Percentiles rank a stretch among this genome's conserved stretches.
phyloP scores from a whole-genome alignment of 208 protist genomes.

The Leishmania braziliensis region DNA sequence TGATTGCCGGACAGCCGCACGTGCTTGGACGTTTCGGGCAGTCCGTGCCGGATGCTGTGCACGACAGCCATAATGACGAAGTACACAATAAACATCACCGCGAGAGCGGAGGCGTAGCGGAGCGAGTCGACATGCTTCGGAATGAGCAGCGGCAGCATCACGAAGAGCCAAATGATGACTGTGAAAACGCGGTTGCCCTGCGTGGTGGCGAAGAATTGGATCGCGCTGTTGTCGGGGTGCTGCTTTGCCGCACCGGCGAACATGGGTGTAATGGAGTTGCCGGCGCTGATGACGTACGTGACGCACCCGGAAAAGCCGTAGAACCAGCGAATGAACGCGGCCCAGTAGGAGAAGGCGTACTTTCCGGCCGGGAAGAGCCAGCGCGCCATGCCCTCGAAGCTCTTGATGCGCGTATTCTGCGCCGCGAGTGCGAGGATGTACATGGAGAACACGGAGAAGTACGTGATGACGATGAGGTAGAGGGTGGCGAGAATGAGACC shows the following conservation, averaged over 20 bases:
- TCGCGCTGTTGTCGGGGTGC: constrained; percentile 27
- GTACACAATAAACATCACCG: constrained; percentile 53
- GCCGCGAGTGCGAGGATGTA: constrained; percentile 39
- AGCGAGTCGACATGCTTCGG: constrained; percentile 73
- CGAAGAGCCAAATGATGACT: constrained; percentile 38
- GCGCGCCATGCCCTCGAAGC: constrained; percentile 47
- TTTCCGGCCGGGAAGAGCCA: constrained; percentile 33
- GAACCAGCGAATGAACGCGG: constrained; percentile 41
- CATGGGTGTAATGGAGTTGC: constrained; percentile 38
- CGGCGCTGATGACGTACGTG: constrained; percentile 44
- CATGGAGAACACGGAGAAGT: constrained; percentile 43
- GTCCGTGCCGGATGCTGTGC: constrained; percentile 38
- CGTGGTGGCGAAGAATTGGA: constrained; percentile 27
- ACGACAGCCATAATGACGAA: constrained; percentile 49
- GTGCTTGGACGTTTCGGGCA: constrained; percentile 26
- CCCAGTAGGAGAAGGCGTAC: constrained; percentile 43
- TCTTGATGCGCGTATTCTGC: constrained; percentile 39
- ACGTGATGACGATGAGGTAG: constrained; percentile 41
- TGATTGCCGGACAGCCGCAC: constrained; percentile 24
- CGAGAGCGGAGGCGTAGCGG: constrained; percentile 54
- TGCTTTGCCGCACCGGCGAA: constrained; percentile 15
- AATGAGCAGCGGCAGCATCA: constrained; percentile 64
- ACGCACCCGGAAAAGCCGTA: constrained; percentile 32
- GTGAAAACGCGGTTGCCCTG: constrained; percentile 39
- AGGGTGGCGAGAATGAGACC: constrained; percentile 40